Evolutionary conservation across 805 yeast species (phyloP).

Genomic region (Ogataea polymorpha): DNA sequence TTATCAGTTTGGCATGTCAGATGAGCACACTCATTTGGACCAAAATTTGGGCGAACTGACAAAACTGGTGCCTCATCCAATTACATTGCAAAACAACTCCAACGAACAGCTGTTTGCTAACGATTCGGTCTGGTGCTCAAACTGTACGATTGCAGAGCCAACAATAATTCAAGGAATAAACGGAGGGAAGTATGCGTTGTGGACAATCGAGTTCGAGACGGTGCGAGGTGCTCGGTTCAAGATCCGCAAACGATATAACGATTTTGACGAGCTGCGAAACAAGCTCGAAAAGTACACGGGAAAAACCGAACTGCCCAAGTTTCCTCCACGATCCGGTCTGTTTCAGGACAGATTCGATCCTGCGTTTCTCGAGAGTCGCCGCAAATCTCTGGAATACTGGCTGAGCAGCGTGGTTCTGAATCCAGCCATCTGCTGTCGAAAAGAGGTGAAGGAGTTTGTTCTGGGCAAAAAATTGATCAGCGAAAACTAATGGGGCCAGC

Average conservation of each 20-base stretch:
- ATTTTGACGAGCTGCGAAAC: constrained; percentile 49
- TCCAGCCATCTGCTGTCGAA: constrained; percentile 40
- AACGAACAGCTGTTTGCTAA: constrained; percentile 4
- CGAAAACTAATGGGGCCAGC: constrained; percentile 1
- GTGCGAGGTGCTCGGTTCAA: constrained; percentile 38
- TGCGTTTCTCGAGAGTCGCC: constrained; percentile 50
- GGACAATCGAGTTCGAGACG: constrained; percentile 30
- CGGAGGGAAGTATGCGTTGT: constrained; percentile 29
- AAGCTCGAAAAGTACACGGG: constrained; percentile 39
- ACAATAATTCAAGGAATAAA: constrained; percentile 27
- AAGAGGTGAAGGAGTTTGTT: constrained; percentile 41
- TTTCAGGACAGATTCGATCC: constrained; percentile 26
- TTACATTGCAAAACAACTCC: constrained; percentile 35
- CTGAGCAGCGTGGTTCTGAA: constrained; percentile 51
- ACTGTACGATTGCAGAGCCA: constrained; percentile 33
- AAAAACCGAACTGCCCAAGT: constrained; percentile 39
- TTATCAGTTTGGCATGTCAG: constrained; percentile 5
- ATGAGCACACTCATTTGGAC: constrained; percentile 16
- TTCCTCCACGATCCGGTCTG: constrained; percentile 48
- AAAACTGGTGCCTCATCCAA: constrained; percentile 39
- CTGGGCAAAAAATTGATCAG: constrained; percentile 6
- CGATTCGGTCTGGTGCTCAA: constrained; percentile 28
- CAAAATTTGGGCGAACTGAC: constrained; percentile 12
- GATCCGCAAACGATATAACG: constrained; percentile 61
- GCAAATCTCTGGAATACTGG: constrained; percentile 60